These are phyloP conservation scores for Syzygium aqueum DNA, from an alignment of 345 rosid species.

Conservation along the genomic window DNA sequence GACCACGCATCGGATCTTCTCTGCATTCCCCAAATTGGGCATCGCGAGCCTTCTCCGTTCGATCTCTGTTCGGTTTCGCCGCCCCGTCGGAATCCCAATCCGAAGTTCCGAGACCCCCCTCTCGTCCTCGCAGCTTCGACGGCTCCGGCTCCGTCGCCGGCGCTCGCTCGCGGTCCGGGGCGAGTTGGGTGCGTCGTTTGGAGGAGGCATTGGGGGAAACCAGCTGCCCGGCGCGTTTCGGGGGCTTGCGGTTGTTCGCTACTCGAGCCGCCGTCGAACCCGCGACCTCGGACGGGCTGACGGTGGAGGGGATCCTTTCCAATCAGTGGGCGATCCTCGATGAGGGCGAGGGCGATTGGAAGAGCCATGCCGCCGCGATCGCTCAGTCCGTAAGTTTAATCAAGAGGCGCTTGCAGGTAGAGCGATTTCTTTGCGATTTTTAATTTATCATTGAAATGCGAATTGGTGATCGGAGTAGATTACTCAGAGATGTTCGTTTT, in stretches of 20 bases:
- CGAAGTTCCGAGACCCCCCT: background rate
- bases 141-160: background rate
- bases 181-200: background rate
- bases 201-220: background rate
- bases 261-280: constrained; percentile 43
- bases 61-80: background rate
- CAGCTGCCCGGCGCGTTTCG: background rate
- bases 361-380: constrained; percentile 86
- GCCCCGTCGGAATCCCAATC: background rate
- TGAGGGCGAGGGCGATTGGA: constrained; percentile 84
- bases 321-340: constrained; percentile 70
- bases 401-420: constrained; percentile 89
- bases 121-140: background rate
- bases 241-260: constrained; percentile 18
- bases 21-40: background rate
- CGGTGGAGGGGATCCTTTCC: constrained; percentile 65
- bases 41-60: background rate
- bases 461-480: background rate
- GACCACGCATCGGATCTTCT: background rate
- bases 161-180: background rate
- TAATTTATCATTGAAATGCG: background rate
- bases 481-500: background rate
- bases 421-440: background rate
- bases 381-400: constrained; percentile 84
- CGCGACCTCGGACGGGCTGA: constrained; percentile 72